Percentiles rank a stretch among this genome's conserved stretches.
Conservation (phyloP, 2,329 filamentous ascomycete species). For the Emergomyces orientalis region DNA sequence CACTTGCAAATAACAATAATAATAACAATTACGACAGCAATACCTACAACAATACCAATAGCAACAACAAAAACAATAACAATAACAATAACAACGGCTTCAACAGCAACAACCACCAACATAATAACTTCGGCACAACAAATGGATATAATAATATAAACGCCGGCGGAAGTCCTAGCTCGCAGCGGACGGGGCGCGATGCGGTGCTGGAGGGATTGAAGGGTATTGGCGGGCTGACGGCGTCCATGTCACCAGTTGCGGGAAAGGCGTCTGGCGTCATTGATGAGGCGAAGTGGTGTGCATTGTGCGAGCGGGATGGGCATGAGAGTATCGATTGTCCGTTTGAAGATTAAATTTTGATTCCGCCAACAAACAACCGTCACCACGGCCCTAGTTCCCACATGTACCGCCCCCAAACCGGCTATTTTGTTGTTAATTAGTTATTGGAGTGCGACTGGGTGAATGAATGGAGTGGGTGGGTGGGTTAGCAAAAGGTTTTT, state of each 20-base stretch:
- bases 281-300: constrained; percentile 90
- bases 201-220: constrained; percentile 36
- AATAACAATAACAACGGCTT: constrained; percentile 11
- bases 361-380: neutral
- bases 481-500: no score
- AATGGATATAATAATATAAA: constrained; percentile 7
- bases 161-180: constrained; percentile 14
- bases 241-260: constrained; percentile 53
- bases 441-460: neutral
- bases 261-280: constrained; percentile 70
- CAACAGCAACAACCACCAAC: neutral
- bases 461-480: neutral
- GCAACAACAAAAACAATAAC: neutral
- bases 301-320: constrained; percentile 88
- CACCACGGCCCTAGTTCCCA: no score
- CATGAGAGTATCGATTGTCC: constrained; percentile 95
- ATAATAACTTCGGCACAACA: neutral
- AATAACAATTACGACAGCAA: constrained; percentile 12
- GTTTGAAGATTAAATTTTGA: constrained; percentile 58
- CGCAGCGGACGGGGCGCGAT: constrained; percentile 34
- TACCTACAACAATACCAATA: neutral
- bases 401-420: no score
- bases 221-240: constrained; percentile 30
- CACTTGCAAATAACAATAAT: constrained; percentile 16
- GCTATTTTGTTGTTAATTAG: neutral